Evolutionary conservation across 1,139 yeast species (phyloP).

Genomic region (Fermentozyma sake): DNA sequence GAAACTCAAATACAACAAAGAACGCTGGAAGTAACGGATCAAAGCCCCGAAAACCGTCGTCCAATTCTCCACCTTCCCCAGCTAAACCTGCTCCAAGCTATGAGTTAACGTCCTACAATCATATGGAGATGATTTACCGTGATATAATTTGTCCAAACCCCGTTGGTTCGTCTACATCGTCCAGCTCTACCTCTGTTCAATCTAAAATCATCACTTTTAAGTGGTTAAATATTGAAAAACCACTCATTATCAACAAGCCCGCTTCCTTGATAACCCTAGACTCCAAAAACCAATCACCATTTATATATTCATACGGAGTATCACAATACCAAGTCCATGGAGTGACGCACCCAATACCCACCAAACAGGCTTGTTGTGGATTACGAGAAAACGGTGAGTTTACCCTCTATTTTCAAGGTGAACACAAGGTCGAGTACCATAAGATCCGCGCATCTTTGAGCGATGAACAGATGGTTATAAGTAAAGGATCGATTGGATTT

Average conservation of each 20-base stretch:
- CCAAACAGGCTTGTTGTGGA: conserved; percentile 70
- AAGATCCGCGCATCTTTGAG: conserved; percentile 23
- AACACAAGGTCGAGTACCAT: conserved; percentile 55
- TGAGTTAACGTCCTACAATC: conserved; percentile 44
- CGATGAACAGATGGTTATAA: conserved; percentile 20
- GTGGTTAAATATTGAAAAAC: conserved; percentile 70
- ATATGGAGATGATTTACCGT: conserved; percentile 42
- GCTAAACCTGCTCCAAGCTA: conserved; percentile 31
- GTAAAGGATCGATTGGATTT: conserved; percentile 60
- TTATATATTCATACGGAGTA: conserved; percentile 49
- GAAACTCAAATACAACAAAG: conserved; percentile 2
- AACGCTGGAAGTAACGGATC: too few species aligned
- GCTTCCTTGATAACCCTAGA: conserved; percentile 29
- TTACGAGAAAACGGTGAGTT: conserved; percentile 62
- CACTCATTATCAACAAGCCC: conserved; percentile 51
- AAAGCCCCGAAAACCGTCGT: too few species aligned
- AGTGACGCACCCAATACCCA: conserved; percentile 61
- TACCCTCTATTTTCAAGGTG: conserved; percentile 57
- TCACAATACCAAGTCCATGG: conserved; percentile 58
- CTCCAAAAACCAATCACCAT: conserved; percentile 6
- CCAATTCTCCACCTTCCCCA: conserved; percentile 3
- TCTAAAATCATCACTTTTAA: conserved; percentile 55
- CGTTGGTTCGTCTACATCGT: conserved; percentile 3
- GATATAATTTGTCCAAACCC: conserved; percentile 20
- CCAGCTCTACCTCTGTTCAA: too few species aligned